These are phyloP conservation scores for Lecanosticta acicola DNA, from an alignment of 2,329 filamentous ascomycete genomes.

Conservation along the genomic window DNA sequence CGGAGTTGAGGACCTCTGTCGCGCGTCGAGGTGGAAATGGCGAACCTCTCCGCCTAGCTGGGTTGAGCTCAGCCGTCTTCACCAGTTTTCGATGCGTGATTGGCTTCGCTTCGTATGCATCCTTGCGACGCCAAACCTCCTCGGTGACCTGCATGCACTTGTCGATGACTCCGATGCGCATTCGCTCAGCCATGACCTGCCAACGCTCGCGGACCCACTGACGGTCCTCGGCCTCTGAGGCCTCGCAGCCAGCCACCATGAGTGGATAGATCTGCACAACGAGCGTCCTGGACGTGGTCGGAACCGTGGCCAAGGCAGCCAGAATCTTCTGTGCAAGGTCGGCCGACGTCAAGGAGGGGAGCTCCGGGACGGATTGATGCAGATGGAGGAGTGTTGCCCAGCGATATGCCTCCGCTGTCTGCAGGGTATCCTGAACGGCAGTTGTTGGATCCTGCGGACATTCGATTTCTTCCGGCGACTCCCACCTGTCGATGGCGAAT, in stretches of 20 bases:
- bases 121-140: slow-evolving; percentile 62
- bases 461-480: slow-evolving; percentile 53
- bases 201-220: slow-evolving; percentile 61
- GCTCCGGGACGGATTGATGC: slow-evolving; percentile 63
- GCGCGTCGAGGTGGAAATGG: slow-evolving; percentile 18
- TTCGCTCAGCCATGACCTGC: slow-evolving; percentile 54
- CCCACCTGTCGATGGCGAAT: slow-evolving; percentile 56
- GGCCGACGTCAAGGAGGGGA: slow-evolving; percentile 54
- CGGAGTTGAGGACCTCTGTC: slow-evolving; percentile 14
- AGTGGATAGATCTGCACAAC: slow-evolving; percentile 68
- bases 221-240: slow-evolving; percentile 53
- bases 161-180: slow-evolving; percentile 64
- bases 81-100: slow-evolving; percentile 29
- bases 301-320: slow-evolving; percentile 57
- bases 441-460: slow-evolving; percentile 59
- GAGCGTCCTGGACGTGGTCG: slow-evolving; percentile 55
- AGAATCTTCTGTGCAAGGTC: slow-evolving; percentile 58
- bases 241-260: slow-evolving; percentile 62
- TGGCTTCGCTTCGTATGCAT: slow-evolving; percentile 43
- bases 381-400: slow-evolving; percentile 62
- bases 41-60: slow-evolving; percentile 21
- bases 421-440: slow-evolving; percentile 58
- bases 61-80: slow-evolving; percentile 34
- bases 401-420: slow-evolving; percentile 62
- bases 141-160: slow-evolving; percentile 59